phyloP scores from a whole-genome alignment of 257 asterid genomes.

The Solanum piurae region DNA sequence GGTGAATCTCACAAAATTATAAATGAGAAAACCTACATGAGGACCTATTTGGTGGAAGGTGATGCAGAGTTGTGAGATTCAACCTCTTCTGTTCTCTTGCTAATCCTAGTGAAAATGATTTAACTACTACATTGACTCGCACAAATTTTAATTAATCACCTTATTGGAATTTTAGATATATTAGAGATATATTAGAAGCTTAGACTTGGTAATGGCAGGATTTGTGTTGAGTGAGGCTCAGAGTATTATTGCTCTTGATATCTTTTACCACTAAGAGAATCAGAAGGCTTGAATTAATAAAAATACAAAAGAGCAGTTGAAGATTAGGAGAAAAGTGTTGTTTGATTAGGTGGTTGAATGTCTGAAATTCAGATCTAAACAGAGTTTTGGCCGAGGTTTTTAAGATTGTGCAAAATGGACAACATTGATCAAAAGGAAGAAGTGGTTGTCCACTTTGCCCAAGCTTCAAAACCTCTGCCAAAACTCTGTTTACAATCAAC shows the following conservation, averaged over 20 bases:
- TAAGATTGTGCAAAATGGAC: constrained; percentile 49
- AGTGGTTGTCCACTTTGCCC: constrained; percentile 38
- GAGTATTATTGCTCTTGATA: constrained; percentile 36
- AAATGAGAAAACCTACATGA: constrained; percentile 32
- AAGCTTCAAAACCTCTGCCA: constrained; percentile 8
- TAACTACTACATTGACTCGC: constrained; percentile 16
- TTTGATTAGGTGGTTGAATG: constrained; percentile 64
- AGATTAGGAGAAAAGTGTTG: constrained; percentile 46
- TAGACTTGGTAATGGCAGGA: constrained; percentile 41
- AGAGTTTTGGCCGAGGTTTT: constrained; percentile 28
- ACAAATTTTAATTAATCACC: constrained; percentile 26
- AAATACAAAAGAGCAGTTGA: constrained; percentile 24
- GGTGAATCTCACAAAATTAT: constrained; percentile 33
- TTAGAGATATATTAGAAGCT: constrained; percentile 29
- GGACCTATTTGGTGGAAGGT: constrained; percentile 22
- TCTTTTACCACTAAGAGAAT: constrained; percentile 50
- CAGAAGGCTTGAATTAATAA: constrained; percentile 22
- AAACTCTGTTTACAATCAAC: constrained; percentile 23
- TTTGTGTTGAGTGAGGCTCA: constrained; percentile 49
- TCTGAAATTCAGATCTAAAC: constrained; percentile 29
- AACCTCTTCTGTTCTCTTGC: constrained; percentile 52
- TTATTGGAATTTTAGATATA: constrained; percentile 48
- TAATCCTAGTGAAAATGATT: constrained; percentile 24
- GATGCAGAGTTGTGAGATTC: constrained; percentile 59
- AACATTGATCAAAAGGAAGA: constrained; percentile 3